A percentile compares a stretch with the other conserved stretches of the same genome.
phyloP scores from a whole-genome alignment of 176 grass and related monocot species.

The Ananas comosus region DNA sequence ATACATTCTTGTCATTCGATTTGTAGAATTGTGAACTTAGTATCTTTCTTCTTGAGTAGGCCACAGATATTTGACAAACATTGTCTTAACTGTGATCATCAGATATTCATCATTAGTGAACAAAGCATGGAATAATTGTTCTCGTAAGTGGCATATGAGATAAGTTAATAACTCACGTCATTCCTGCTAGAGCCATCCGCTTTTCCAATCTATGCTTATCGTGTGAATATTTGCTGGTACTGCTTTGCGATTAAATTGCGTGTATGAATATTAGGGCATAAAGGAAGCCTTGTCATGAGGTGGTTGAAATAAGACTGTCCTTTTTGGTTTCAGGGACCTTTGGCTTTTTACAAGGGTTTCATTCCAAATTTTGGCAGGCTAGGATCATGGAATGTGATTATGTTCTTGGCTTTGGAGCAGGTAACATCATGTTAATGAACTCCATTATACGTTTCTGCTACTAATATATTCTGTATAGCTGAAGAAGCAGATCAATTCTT shows the following conservation, averaged over 20 bases:
- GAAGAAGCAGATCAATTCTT: not conserved
- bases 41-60: not conserved
- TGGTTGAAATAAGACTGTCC: not conserved
- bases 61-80: not conserved
- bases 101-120: not conserved
- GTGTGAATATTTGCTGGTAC: not conserved
- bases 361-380: conserved; percentile 73
- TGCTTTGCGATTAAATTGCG: too few species aligned
- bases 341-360: conserved; percentile 85
- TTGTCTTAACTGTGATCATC: not conserved
- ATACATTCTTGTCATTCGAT: too few species aligned
- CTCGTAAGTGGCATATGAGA: not conserved
- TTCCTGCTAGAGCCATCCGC: not conserved
- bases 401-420: conserved; percentile 92
- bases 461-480: not conserved
- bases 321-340: conserved; percentile 44
- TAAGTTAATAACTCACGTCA: not conserved
- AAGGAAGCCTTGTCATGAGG: not conserved
- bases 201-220: not conserved
- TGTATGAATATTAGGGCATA: not conserved
- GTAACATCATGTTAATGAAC: conserved; percentile 22
- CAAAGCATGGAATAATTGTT: not conserved
- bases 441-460: not conserved
- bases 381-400: conserved; percentile 95
- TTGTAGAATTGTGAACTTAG: not conserved